A percentile compares a stretch with the other conserved stretches of the same genome.
Conservation (phyloP, 176 grass and related monocot genomes). For the Saccharum officinarum region DNA sequence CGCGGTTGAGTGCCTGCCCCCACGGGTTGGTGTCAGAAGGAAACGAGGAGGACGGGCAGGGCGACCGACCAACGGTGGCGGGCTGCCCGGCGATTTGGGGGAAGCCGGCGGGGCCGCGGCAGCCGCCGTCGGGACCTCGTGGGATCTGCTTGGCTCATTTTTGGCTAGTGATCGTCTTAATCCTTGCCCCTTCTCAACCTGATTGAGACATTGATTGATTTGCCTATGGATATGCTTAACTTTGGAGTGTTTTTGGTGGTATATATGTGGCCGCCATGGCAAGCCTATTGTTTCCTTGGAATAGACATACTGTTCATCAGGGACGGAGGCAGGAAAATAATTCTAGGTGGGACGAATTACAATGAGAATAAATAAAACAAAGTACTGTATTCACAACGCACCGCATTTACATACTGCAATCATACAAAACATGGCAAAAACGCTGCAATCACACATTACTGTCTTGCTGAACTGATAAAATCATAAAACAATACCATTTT, state of each 20-base stretch:
- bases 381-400: too few relatives aligned
- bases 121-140: neutral
- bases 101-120: neutral
- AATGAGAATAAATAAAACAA: too few relatives aligned
- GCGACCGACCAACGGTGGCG: neutral
- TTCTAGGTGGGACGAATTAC: too few relatives aligned
- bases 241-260: neutral
- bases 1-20: neutral
- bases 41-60: neutral
- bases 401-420: too few relatives aligned
- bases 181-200: neutral
- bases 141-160: neutral
- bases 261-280: neutral
- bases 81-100: constrained; percentile 13
- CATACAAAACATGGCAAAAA: too few relatives aligned
- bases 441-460: too few relatives aligned
- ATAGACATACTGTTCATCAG: neutral
- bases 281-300: neutral
- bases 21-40: neutral
- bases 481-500: too few relatives aligned
- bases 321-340: too few relatives aligned
- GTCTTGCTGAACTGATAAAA: too few relatives aligned
- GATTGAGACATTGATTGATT: neutral
- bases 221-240: neutral
- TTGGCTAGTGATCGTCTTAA: neutral